These are phyloP conservation scores for Tranzscheliella williamsii DNA, from an alignment of 1,284 basidiomycete species.

Conservation along the genomic window DNA sequence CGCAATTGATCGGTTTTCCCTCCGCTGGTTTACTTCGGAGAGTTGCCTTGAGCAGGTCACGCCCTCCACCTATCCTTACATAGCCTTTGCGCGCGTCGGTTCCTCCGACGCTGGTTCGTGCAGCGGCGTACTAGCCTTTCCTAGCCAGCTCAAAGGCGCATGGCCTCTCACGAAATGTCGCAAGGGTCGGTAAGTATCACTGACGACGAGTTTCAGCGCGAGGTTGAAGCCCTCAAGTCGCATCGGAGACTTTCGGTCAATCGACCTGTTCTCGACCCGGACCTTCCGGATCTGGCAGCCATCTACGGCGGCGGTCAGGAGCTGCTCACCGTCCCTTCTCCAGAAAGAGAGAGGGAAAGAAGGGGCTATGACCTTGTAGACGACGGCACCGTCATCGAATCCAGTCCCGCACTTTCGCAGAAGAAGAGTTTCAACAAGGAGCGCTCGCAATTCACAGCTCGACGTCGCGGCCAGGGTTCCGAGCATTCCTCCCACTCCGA, in stretches of 20 bases:
- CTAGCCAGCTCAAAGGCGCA: not conserved
- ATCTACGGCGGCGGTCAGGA: slow-evolving; percentile 41
- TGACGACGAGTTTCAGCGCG: slow-evolving; percentile 54
- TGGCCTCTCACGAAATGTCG: slow-evolving; percentile 11
- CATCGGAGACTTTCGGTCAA: slow-evolving; percentile 56
- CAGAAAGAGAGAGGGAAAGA: slow-evolving; percentile 23
- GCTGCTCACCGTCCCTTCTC: slow-evolving; percentile 24
- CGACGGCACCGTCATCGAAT: slow-evolving; percentile 34
- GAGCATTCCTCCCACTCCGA: slow-evolving; percentile 16
- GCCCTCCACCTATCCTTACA: not conserved
- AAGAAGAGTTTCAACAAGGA: slow-evolving; percentile 11
- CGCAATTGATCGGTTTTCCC: not conserved
- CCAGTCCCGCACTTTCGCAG: slow-evolving; percentile 16
- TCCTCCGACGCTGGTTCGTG: too few relatives aligned
- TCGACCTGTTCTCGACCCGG: slow-evolving; percentile 54
- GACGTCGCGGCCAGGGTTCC: slow-evolving; percentile 37
- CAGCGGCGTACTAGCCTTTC: too few relatives aligned
- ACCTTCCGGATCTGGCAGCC: slow-evolving; percentile 54
- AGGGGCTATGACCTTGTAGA: slow-evolving; percentile 42
- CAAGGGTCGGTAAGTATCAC: slow-evolving; percentile 34
- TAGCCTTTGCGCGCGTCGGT: too few relatives aligned
- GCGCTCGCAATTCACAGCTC: slow-evolving; percentile 44
- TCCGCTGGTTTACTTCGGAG: not conserved
- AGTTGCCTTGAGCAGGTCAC: not conserved
- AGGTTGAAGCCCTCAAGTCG: slow-evolving; percentile 58